Evolutionary conservation across 257 asterid genomes (phyloP), one percentile per base, ranked within the genome.

Genomic region (Forsythia viridissima): DNA sequence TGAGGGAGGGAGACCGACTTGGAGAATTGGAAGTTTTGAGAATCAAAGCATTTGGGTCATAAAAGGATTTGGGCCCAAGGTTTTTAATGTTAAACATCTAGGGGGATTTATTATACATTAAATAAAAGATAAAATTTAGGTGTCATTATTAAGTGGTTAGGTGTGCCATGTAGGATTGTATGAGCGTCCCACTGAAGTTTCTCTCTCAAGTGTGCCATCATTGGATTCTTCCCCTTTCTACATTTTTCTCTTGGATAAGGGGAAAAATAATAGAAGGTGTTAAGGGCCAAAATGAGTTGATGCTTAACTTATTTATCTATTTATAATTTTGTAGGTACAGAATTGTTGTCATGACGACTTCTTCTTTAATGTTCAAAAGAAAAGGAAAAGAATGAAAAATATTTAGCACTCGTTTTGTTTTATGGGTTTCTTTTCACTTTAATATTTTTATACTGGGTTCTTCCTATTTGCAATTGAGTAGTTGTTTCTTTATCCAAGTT

Each of bases 351-450:
- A 34, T 74, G 43, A n/a, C 16, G 16, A 4, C 44, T 51, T 73
- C 61, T 75, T 46, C 66, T 75, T 63, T 70, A 61, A 21, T 75
- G 61, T 75, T 41, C 15, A 68, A 46, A 15, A 73, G 24, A 34
- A 15, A 8, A 51, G 16, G 76, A 15, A 73, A 46, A 48, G n/a
- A 13, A 1, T 48, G 20, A 1, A 30, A 30, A 48, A 48, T 48
- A 48, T 48, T 46, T 1, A 59, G 48, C 30, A n/a, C 75, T n/a
- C 21, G 57, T 71, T 42, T 10, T 41, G 52, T 71, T 12, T 5
- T 71, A 34, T 42, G 5, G n/a, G 39, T 41, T n/a, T 18, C 48
- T 2, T 48, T 48, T 48, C 15, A 48, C 57, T 15, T 48, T 48
- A 48, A 48, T 13, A 13, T 3, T 48, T 24, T 15, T 4, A 48